A percentile compares a stretch with the other conserved stretches of the same genome.
phyloP scores from a whole-genome alignment of 768 basidiomycete genomes.

The Phlebiopsis flavidoalba region DNA sequence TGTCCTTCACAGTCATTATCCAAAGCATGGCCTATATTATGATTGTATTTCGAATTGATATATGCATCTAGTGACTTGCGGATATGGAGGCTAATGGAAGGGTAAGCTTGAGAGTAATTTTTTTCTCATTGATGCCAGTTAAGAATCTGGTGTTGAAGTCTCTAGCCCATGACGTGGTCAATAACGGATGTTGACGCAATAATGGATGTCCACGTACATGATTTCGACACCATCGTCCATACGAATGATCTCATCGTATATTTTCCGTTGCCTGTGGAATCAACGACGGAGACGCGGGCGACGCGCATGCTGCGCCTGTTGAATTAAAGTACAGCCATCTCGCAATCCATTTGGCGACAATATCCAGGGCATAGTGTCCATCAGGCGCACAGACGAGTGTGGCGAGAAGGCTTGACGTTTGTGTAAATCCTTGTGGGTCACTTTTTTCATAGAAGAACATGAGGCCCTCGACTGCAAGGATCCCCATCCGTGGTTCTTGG shows the following conservation, averaged over 20 bases:
- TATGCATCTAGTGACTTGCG: slow-evolving; percentile 63
- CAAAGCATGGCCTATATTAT: slow-evolving; percentile 87
- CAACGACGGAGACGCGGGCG: slow-evolving; percentile 86
- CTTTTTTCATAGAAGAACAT: slow-evolving; percentile 89
- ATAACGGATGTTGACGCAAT: background rate
- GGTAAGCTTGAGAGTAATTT: slow-evolving; percentile 51
- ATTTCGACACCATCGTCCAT: slow-evolving; percentile 80
- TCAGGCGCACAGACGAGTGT: slow-evolving; percentile 25
- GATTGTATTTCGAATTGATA: slow-evolving; percentile 77
- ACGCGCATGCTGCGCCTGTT: slow-evolving; percentile 88
- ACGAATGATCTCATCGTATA: slow-evolving; percentile 79
- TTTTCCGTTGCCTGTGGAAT: slow-evolving; percentile 62
- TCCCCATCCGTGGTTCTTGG: slow-evolving; percentile 50
- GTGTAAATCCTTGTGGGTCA: slow-evolving; percentile 62
- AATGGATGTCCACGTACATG: slow-evolving; percentile 44
- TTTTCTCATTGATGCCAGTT: slow-evolving; percentile 67
- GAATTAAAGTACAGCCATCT: slow-evolving; percentile 97
- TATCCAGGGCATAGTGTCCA: slow-evolving; percentile 53
- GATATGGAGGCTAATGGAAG: slow-evolving; percentile 62
- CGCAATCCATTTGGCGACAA: slow-evolving; percentile 92
- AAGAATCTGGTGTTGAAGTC: slow-evolving; percentile 93
- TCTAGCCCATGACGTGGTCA: slow-evolving; percentile 32
- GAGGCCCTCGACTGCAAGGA: slow-evolving; percentile 76
- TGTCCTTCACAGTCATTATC: slow-evolving; percentile 94
- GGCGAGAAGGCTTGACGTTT: slow-evolving; percentile 69